Evolutionary conservation across 257 asterid species (phyloP).

Genomic region (Lycium ferocissimum): DNA sequence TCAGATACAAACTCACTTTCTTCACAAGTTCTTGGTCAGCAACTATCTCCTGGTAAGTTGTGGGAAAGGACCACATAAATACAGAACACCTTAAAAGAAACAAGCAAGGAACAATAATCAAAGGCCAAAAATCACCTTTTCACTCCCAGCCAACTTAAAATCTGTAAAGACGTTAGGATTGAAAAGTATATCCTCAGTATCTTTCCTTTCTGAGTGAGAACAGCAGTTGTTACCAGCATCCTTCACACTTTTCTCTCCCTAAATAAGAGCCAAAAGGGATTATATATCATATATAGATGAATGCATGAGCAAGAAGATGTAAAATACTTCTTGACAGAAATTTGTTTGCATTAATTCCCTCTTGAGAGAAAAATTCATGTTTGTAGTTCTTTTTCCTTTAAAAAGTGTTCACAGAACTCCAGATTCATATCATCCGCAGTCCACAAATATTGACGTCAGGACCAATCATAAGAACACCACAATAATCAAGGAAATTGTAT

Average conservation of each 20-base stretch:
- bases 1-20: constrained; percentile 75
- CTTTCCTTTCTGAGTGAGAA: constrained; percentile 47
- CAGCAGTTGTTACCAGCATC: constrained; percentile 44
- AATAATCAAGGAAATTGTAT: neutral
- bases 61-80: constrained; percentile 23
- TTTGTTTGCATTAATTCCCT: neutral
- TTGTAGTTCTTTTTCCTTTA: neutral
- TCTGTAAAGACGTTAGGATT: constrained; percentile 93
- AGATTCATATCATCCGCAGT: neutral
- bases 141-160: constrained; percentile 79
- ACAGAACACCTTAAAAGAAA: constrained; percentile 19
- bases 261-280: constrained; percentile 37
- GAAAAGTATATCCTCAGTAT: constrained; percentile 62
- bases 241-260: constrained; percentile 43
- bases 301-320: neutral
- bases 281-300: neutral
- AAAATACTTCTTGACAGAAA: neutral
- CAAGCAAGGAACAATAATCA: constrained; percentile 19
- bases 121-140: constrained; percentile 58
- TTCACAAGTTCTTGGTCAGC: constrained; percentile 83
- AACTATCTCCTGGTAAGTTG: constrained; percentile 66
- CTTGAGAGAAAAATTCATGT: neutral
- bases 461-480: neutral
- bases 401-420: neutral
- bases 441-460: neutral